These are phyloP conservation scores for Lepidopterella palustris DNA, from an alignment of 495 filamentous ascomycete species.

Conservation along the genomic window DNA sequence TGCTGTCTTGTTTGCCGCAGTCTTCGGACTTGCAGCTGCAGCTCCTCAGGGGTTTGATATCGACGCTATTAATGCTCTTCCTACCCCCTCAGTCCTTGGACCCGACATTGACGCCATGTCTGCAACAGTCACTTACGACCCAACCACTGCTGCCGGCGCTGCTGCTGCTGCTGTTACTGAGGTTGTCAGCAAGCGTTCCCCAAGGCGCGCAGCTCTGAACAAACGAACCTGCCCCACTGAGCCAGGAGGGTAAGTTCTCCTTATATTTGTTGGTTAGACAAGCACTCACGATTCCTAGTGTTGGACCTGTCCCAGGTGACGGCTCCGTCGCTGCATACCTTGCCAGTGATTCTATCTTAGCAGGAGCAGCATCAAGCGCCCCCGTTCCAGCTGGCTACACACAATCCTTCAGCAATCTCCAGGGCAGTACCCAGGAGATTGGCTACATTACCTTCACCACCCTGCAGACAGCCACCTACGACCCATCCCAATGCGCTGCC, in stretches of 20 bases:
- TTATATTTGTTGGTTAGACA: neutral
- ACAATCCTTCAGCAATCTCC: constrained; percentile 11
- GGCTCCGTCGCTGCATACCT: constrained; percentile 11
- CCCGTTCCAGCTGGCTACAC: constrained; percentile 9
- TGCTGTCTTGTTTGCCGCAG: constrained; percentile 18
- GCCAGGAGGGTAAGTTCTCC: constrained; percentile 10
- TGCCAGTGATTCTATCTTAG: neutral
- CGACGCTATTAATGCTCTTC: constrained; percentile 12
- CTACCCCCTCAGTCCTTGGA: constrained; percentile 3
- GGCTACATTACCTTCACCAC: constrained; percentile 13
- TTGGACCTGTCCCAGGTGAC: constrained; percentile 11
- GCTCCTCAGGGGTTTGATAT: constrained; percentile 26
- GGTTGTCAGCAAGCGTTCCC: constrained; percentile 8
- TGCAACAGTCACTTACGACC: constrained; percentile 3
- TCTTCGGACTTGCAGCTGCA: constrained; percentile 23
- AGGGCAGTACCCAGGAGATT: constrained; percentile 11
- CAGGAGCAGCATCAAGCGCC: constrained; percentile 1
- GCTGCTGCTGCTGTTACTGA: constrained; percentile 16
- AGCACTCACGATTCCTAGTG: neutral
- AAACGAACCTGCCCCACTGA: constrained; percentile 5
- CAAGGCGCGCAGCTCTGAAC: neutral
- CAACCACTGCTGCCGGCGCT: neutral
- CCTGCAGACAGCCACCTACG: constrained; percentile 5
- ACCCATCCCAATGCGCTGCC: constrained; percentile 6
- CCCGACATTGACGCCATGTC: constrained; percentile 2